phyloP scores from a whole-genome alignment of 768 basidiomycete species.

The Daedaleopsis sinensis region DNA sequence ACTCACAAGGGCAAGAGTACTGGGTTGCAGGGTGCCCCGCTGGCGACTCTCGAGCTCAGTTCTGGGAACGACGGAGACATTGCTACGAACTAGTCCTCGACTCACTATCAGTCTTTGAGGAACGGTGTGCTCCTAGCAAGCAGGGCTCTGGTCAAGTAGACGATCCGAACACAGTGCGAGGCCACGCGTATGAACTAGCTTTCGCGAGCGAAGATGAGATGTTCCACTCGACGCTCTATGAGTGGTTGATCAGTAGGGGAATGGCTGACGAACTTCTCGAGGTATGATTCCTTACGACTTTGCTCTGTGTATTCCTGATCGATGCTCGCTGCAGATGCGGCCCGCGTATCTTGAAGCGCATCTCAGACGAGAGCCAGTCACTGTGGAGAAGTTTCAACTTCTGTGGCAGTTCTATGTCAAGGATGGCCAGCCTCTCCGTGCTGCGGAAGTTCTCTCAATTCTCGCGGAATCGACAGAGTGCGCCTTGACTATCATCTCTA shows the following conservation, averaged over 20 bases:
- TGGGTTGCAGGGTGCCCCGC: conserved; percentile 67
- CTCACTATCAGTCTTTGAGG: conserved; percentile 80
- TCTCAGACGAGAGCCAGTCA: conserved; percentile 77
- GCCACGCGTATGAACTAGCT: conserved; percentile 85
- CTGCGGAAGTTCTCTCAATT: conserved; percentile 81
- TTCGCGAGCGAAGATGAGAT: conserved; percentile 86
- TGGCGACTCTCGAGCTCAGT: conserved; percentile 52
- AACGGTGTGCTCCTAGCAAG: conserved; percentile 40
- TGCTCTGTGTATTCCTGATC: not conserved
- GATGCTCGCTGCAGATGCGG: conserved; percentile 57
- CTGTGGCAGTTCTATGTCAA: conserved; percentile 98
- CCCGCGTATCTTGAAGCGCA: conserved; percentile 89
- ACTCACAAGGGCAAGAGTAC: conserved; percentile 73
- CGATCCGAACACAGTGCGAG: conserved; percentile 73
- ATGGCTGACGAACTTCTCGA: conserved; percentile 89
- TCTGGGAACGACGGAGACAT: conserved; percentile 61
- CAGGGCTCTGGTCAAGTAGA: conserved; percentile 36
- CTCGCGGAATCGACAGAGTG: conserved; percentile 87
- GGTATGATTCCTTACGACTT: conserved; percentile 46
- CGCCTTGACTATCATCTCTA: conserved; percentile 31
- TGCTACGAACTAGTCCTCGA: conserved; percentile 88
- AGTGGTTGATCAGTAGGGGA: conserved; percentile 84
- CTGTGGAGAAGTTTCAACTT: conserved; percentile 82
- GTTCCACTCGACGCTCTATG: conserved; percentile 93
- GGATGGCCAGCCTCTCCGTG: conserved; percentile 82